A percentile compares a stretch with the other conserved stretches of the same genome.
phyloP scores from a whole-genome alignment of 2,329 filamentous ascomycete genomes.

The Incumbomyces delicatus region DNA sequence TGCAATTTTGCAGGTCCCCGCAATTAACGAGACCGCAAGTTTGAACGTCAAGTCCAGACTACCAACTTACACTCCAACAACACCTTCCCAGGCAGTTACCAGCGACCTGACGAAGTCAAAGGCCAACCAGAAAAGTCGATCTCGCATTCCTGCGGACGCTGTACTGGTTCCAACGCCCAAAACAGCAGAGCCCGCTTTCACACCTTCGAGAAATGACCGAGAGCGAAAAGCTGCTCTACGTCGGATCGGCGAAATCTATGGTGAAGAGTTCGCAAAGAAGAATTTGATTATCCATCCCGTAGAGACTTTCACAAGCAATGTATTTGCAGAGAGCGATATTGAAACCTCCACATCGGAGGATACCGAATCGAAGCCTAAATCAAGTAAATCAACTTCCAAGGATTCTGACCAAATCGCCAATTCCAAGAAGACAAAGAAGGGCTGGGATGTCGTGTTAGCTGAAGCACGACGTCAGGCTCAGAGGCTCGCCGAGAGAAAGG shows the following conservation, averaged over 20 bases:
- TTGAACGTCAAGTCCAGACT: too few relatives aligned
- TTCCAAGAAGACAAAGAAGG: background rate
- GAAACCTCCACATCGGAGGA: background rate
- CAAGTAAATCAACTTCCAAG: background rate
- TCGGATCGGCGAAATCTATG: background rate
- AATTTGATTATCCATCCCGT: background rate
- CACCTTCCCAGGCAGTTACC: too few relatives aligned
- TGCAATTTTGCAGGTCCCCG: too few relatives aligned
- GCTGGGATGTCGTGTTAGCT: background rate
- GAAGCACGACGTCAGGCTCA: constrained; percentile 1
- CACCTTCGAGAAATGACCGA: background rate
- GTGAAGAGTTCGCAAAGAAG: background rate
- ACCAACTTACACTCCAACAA: too few relatives aligned
- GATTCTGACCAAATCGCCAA: background rate
- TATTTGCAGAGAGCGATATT: background rate
- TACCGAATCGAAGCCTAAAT: background rate
- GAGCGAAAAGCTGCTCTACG: background rate
- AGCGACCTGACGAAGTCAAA: too few relatives aligned
- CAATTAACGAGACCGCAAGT: too few relatives aligned
- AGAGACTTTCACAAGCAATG: background rate
- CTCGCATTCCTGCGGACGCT: background rate
- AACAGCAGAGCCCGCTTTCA: background rate
- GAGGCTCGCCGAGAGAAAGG: background rate
- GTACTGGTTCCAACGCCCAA: background rate
- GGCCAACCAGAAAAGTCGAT: too few relatives aligned